Evolutionary conservation across 768 basidiomycete species (phyloP), one percentile per base, ranked within the genome.

Genomic region (Mycena kentingensis): DNA sequence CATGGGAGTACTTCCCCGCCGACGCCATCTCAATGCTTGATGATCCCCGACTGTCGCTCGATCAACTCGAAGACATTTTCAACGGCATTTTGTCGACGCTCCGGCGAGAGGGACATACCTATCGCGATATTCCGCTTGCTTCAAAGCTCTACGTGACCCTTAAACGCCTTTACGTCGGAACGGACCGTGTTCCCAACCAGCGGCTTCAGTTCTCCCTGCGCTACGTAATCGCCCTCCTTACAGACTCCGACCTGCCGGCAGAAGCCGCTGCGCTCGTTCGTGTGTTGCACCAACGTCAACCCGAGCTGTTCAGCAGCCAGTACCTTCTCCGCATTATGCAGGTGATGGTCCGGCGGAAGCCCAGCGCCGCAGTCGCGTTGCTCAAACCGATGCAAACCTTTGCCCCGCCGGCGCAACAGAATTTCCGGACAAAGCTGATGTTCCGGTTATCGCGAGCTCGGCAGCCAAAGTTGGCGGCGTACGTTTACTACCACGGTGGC

Each of bases 201-300:
- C 51, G 57, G 7, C 52, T 64, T 54, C 77, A 77, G 48, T 74
- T 76, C 57, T 76, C 75, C n/a, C 62, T 84, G 28, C 74, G 79
- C 11, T 77, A 73, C 45, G 70, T 80, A 24, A 65, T 83, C 50
- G 62, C 62, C 25, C 63, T 75, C 49, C 60, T 79, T 67, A 63
- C 76, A 16, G 49, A 66, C 22, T 70, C 73, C 3, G 70, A 65
- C 11, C 70, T 75, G 37, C 66, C 76, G 8, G 55, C 61, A 0
- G 61, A 66, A 19, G 70, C 77, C 8, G 57, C 79, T 1, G 54
- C 66, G 35, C 57, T 82, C 22, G 65, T 83, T 35, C 65, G 75
- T 52, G 65, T 63, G 39, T 66, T 85, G 27, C 58, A 72, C 37
- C 45, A 47, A 10, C 64, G 54, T 12, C 64, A 62, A 2, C 72